Evolutionary conservation across 2,329 filamentous ascomycete species (phyloP).

Genomic region (Colletotrichum tropicicola): DNA sequence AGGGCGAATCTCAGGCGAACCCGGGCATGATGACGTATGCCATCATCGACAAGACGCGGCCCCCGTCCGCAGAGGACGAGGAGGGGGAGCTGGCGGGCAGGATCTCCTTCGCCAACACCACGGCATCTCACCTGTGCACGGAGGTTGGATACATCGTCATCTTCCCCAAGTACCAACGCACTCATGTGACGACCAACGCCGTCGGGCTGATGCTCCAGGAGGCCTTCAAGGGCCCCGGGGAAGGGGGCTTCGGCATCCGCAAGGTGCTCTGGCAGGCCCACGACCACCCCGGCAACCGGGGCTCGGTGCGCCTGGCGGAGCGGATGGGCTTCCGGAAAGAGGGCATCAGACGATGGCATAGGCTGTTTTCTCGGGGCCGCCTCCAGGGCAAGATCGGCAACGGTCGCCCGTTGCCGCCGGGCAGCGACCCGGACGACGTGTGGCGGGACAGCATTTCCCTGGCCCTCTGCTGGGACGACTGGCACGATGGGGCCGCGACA

Average conservation of each 20-base stretch:
- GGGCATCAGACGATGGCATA: slow-evolving; percentile 42
- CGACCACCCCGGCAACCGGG: slow-evolving; percentile 35
- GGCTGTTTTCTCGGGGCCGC: slow-evolving; percentile 34
- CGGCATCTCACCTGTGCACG: slow-evolving; percentile 30
- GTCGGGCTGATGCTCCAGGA: slow-evolving; percentile 43
- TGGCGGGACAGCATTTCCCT: slow-evolving; percentile 38
- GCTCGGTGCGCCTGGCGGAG: slow-evolving; percentile 39
- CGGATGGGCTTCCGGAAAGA: slow-evolving; percentile 44
- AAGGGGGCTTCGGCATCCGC: slow-evolving; percentile 36
- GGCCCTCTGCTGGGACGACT: slow-evolving; percentile 42
- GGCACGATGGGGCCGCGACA: slow-evolving; percentile 32
- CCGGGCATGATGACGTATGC: slow-evolving; percentile 32
- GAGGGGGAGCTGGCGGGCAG: slow-evolving; percentile 41
- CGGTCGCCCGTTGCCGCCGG: slow-evolving; percentile 32
- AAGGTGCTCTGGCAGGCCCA: slow-evolving; percentile 44
- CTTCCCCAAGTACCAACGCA: slow-evolving; percentile 43
- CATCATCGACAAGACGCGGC: slow-evolving; percentile 40
- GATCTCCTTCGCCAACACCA: slow-evolving; percentile 37
- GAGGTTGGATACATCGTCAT: slow-evolving; percentile 46
- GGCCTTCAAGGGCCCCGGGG: slow-evolving; percentile 29
- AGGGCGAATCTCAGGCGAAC: slow-evolving; percentile 17
- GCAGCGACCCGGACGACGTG: slow-evolving; percentile 34
- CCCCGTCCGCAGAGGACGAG: slow-evolving; percentile 34
- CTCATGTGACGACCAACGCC: slow-evolving; percentile 44
- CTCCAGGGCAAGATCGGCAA: slow-evolving; percentile 36